Percentiles rank a stretch among this genome's conserved stretches.
phyloP scores from a whole-genome alignment of 768 basidiomycete genomes.

The Kwoniella dejecticola region DNA sequence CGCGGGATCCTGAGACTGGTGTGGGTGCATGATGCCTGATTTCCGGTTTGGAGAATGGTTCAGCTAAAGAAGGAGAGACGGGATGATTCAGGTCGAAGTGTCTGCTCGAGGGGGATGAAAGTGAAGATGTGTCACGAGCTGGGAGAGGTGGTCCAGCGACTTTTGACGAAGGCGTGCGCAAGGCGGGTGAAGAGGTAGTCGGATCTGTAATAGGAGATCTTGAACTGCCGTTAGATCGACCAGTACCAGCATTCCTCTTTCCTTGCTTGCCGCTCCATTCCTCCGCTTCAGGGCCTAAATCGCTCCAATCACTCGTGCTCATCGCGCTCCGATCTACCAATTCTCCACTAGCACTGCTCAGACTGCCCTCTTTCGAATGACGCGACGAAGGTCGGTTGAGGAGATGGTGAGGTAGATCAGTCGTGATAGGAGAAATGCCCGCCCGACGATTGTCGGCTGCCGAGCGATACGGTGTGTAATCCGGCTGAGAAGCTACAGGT shows the following conservation, averaged over 20 bases:
- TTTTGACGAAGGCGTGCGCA: constrained; percentile 20
- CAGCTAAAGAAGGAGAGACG: constrained; percentile 8
- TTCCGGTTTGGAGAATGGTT: constrained; percentile 16
- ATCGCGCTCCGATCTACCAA: constrained; percentile 25
- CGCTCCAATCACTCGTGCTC: constrained; percentile 38
- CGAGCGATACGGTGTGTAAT: constrained; percentile 19
- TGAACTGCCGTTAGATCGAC: constrained; percentile 29
- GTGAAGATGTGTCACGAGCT: constrained; percentile 11
- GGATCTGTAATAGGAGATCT: constrained; percentile 34
- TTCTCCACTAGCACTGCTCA: constrained; percentile 47
- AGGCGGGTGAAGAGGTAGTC: constrained; percentile 21
- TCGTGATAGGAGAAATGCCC: constrained; percentile 31
- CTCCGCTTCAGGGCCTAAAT: constrained; percentile 26
- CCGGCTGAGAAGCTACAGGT: constrained; percentile 43
- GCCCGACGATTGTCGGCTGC: constrained; percentile 18
- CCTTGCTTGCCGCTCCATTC: constrained; percentile 6
- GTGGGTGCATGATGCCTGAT: constrained; percentile 6
- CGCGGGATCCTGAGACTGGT: neutral
- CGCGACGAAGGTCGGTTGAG: constrained; percentile 30
- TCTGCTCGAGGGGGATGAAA: constrained; percentile 22
- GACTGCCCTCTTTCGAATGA: constrained; percentile 49
- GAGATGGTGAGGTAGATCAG: constrained; percentile 20
- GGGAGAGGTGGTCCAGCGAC: constrained; percentile 8
- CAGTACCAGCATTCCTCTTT: neutral
- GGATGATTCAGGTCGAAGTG: constrained; percentile 12